Conservation (phyloP, 2,329 filamentous ascomycete species). For the Corinectria fuckeliana region DNA sequence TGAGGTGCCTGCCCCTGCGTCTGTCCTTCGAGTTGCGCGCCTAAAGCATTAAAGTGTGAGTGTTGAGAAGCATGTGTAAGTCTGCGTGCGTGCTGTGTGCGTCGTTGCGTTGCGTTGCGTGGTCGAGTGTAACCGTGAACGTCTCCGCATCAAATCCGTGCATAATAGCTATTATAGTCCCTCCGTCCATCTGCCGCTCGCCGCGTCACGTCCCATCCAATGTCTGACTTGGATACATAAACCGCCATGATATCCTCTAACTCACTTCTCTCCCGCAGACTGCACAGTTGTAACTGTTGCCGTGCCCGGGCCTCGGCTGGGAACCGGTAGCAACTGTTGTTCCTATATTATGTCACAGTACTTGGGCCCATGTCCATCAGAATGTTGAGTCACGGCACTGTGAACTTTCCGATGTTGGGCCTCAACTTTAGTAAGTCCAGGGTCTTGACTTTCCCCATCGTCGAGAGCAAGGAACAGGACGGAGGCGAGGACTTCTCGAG, state of each 20-base stretch:
- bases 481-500: slow-evolving; percentile 4
- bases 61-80: slow-evolving; percentile 5
- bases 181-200: neutral
- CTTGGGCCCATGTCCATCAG: slow-evolving; percentile 14
- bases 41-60: slow-evolving; percentile 17
- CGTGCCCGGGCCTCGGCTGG: slow-evolving; percentile 25
- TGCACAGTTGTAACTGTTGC: slow-evolving; percentile 19
- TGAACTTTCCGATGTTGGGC: neutral
- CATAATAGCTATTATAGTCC: neutral
- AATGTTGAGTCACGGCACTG: slow-evolving; percentile 31
- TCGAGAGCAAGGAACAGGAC: slow-evolving; percentile 2
- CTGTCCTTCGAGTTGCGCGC: slow-evolving; percentile 14
- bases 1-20: slow-evolving; percentile 16
- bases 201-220: neutral
- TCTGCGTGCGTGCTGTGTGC: no score
- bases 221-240: slow-evolving; percentile 18
- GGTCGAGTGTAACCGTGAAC: slow-evolving; percentile 2
- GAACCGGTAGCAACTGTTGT: slow-evolving; percentile 32
- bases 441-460: slow-evolving; percentile 7
- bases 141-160: slow-evolving; percentile 5
- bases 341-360: no score
- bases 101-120: slow-evolving; percentile 5
- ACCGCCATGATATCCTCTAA: slow-evolving; percentile 11
- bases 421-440: slow-evolving; percentile 7
- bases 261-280: slow-evolving; percentile 13